Base-by-base conservation (phyloP, 176 grass and related monocot species). In the Carex kokanica region DNA sequence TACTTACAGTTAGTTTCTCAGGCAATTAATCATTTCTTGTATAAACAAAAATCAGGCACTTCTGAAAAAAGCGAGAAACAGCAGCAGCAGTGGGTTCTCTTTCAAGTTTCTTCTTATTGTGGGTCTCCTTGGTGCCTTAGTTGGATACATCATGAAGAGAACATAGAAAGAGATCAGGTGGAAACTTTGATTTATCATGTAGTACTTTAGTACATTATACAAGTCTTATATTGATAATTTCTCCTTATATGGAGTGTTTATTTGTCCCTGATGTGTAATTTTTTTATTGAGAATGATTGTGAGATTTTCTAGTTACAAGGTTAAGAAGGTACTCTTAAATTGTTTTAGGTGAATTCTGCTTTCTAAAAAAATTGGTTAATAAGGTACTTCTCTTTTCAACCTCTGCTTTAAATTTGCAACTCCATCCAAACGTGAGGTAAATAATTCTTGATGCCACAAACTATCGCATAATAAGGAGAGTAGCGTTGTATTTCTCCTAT, bases 71-170 rank as follows among this genome's bases (percentile, higher is more conserved):
- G 91, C 88, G 66, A 83, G 86, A 81, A 83, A 69, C 83, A 93
- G 89, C 83, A 74, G 62, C 25, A 69, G 84, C 1, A 58, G 86
- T 0, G 85, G 89, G 75, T 95, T 92, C 88, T 95, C 92, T 32
- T 24, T 95, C 70, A 93, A 89, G 84, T 99, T 99, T 92, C 86
- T 99, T 81, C 58, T 89, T 2, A 20, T 89, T 27, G 88, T 93
- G 18, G 89, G 91, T 60, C 85, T 99, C 79, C 84, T 99, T 4
- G 91, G 96, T 75, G 90, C 90, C 61, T 23, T 95, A 20, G 59
- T 84, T 15, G 96, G 96, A 54, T 99, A 86, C 83, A 88, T 99
- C 83, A 86, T 99, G 69, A 95, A 93, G 80, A 98, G 82, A 87
- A 93, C 86, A 64, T 99, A 95, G 85, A 85, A 83, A 77, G 71